A percentile compares a stretch with the other conserved stretches of the same genome.
Evolutionary conservation across 78 protist species (phyloP).

Genomic region (Dictyostelium firmibasis): DNA sequence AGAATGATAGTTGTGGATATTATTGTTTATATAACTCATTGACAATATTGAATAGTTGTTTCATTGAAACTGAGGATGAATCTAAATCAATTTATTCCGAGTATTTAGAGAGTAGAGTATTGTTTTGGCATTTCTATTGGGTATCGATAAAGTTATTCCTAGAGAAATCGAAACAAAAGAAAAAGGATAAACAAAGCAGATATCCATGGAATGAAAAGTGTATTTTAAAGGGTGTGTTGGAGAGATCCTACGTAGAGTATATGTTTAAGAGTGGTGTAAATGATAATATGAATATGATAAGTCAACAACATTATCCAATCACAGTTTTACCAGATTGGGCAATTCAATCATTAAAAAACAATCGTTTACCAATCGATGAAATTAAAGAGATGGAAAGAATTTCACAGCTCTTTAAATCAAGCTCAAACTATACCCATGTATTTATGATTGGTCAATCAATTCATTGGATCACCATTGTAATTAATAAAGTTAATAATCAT

Average conservation of each 20-base stretch:
- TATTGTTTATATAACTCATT: slow-evolving; percentile 66
- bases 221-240: slow-evolving; percentile 55
- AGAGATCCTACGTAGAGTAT: slow-evolving; percentile 60
- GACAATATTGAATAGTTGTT: slow-evolving; percentile 11
- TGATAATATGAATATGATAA: slow-evolving; percentile 14
- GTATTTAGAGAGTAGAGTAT: not conserved
- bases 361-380: slow-evolving; percentile 48
- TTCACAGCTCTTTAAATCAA: slow-evolving; percentile 1
- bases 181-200: not conserved
- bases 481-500: slow-evolving; percentile 10
- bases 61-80: not conserved
- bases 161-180: slow-evolving; percentile 22
- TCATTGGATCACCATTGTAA: slow-evolving; percentile 66
- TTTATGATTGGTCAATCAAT: slow-evolving; percentile 66
- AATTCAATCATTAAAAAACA: slow-evolving; percentile 34
- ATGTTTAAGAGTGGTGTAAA: slow-evolving; percentile 2
- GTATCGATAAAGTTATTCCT: not conserved
- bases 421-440: slow-evolving; percentile 31
- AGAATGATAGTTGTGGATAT: slow-evolving; percentile 77
- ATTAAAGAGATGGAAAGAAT: slow-evolving; percentile 19
- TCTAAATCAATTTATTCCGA: not conserved
- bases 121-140: slow-evolving; percentile 56
- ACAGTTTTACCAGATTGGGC: slow-evolving; percentile 66
- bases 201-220: slow-evolving; percentile 78
- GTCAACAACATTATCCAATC: slow-evolving; percentile 56